Percentiles rank a stretch among this genome's conserved stretches.
These are phyloP conservation scores for Aechmea fasciata DNA, from an alignment of 176 grass and related monocot species.

Conservation along the genomic window DNA sequence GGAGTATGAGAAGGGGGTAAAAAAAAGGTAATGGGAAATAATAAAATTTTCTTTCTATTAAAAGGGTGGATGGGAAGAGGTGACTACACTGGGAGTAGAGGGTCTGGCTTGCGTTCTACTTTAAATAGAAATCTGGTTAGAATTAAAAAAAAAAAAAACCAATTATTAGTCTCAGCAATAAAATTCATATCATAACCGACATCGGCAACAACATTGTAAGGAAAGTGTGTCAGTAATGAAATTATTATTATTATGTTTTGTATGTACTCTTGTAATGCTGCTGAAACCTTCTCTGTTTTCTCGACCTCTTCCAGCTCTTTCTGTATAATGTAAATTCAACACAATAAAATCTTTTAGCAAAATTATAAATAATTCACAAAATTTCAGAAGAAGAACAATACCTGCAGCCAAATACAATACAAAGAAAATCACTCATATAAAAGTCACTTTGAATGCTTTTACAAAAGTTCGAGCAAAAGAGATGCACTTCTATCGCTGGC, in stretches of 20 bases:
- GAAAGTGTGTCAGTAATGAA: too few relatives aligned
- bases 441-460: too few relatives aligned
- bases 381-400: too few relatives aligned
- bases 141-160: neutral
- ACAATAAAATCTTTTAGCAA: neutral
- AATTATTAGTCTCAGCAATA: neutral
- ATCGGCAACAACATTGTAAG: too few relatives aligned
- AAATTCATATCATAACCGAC: neutral
- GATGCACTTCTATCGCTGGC: too few relatives aligned
- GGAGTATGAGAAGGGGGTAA: neutral
- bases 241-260: neutral
- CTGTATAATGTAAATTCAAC: constrained; percentile 19
- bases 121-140: constrained; percentile 40
- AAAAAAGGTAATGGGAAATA: neutral
- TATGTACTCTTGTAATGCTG: constrained; percentile 56
- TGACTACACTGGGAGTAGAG: constrained; percentile 66
- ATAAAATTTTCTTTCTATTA: neutral
- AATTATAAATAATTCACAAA: neutral
- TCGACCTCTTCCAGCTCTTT: constrained; percentile 65
- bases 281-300: constrained; percentile 58
- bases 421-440: too few relatives aligned
- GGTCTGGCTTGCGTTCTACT: constrained; percentile 58
- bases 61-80: neutral
- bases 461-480: too few relatives aligned
- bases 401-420: too few relatives aligned